Evolutionary conservation across 257 asterid genomes (phyloP).

Genomic region (Phtheirospermum japonicum): DNA sequence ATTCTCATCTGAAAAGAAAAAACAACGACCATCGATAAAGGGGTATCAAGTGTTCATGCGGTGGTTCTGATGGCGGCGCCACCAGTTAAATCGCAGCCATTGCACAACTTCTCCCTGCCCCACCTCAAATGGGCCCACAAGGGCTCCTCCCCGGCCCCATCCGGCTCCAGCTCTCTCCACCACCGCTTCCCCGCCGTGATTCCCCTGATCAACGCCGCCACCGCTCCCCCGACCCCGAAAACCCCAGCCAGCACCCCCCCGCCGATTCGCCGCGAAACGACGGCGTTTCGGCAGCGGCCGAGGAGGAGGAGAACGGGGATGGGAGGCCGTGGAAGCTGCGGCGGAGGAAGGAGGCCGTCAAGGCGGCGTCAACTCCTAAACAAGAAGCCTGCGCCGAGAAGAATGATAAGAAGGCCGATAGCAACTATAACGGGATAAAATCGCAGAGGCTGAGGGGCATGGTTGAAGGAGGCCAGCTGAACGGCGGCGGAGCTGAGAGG

Average conservation of each 20-base stretch:
- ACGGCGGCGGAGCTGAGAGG: slow-evolving; percentile 35
- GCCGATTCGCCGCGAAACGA: slow-evolving; percentile 11
- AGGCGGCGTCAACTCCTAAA: slow-evolving; percentile 29
- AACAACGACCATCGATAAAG: neutral
- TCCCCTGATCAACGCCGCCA: slow-evolving; percentile 41
- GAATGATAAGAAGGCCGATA: slow-evolving; percentile 16
- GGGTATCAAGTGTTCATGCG: slow-evolving; percentile 17
- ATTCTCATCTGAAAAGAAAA: neutral
- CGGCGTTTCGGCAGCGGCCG: slow-evolving; percentile 4
- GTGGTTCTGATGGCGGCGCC: slow-evolving; percentile 58
- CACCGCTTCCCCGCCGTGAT: slow-evolving; percentile 59
- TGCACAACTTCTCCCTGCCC: slow-evolving; percentile 75
- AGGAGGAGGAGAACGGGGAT: slow-evolving; percentile 45
- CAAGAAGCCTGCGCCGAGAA: slow-evolving; percentile 27
- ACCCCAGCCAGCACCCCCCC: slow-evolving; percentile 25
- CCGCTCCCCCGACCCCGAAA: slow-evolving; percentile 22
- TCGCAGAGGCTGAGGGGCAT: slow-evolving; percentile 40
- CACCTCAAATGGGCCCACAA: slow-evolving; percentile 74
- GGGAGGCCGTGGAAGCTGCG: slow-evolving; percentile 63
- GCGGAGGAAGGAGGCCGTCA: slow-evolving; percentile 49
- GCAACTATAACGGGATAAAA: slow-evolving; percentile 29
- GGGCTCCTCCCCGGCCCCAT: slow-evolving; percentile 34
- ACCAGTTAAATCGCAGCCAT: slow-evolving; percentile 69
- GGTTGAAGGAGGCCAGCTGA: slow-evolving; percentile 39
- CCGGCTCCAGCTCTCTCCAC: slow-evolving; percentile 31